Conservation (phyloP, 352 stramenopile genomes). For the Pythium guiyangense region DNA sequence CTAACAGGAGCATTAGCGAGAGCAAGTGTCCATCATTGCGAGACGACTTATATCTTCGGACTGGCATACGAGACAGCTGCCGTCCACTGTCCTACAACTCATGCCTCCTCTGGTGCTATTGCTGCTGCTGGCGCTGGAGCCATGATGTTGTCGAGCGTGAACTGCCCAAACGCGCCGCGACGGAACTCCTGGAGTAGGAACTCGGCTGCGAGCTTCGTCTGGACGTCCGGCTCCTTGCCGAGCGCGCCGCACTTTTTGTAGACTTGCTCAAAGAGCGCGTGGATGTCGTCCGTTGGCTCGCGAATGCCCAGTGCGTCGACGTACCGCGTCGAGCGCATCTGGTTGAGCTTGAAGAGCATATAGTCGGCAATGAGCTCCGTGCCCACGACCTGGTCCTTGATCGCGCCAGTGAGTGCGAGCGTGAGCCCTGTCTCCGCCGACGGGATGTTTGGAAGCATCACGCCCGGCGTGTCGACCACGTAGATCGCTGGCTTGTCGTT, state of each 20-base stretch:
- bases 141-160: slow-evolving; percentile 67
- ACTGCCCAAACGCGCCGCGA: slow-evolving; percentile 71
- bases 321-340: slow-evolving; percentile 73
- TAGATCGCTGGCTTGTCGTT: slow-evolving; percentile 86
- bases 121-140: neutral
- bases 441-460: slow-evolving; percentile 85
- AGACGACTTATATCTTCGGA: no score
- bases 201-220: slow-evolving; percentile 56
- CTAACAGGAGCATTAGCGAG: no score
- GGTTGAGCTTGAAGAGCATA: slow-evolving; percentile 86
- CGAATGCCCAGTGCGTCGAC: slow-evolving; percentile 64
- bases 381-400: slow-evolving; percentile 85
- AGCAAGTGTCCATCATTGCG: no score
- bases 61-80: slow-evolving; percentile 24
- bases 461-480: slow-evolving; percentile 85
- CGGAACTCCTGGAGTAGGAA: slow-evolving; percentile 76
- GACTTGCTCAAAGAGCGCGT: slow-evolving; percentile 54
- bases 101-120: neutral
- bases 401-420: slow-evolving; percentile 78
- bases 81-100: neutral
- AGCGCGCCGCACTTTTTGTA: slow-evolving; percentile 66
- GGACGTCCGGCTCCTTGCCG: slow-evolving; percentile 75
- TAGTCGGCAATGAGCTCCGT: slow-evolving; percentile 87
- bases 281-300: slow-evolving; percentile 70
- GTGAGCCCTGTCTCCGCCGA: slow-evolving; percentile 79